These are phyloP conservation scores for Candida silvatica DNA, from an alignment of 805 yeast species.

Conservation along the genomic window DNA sequence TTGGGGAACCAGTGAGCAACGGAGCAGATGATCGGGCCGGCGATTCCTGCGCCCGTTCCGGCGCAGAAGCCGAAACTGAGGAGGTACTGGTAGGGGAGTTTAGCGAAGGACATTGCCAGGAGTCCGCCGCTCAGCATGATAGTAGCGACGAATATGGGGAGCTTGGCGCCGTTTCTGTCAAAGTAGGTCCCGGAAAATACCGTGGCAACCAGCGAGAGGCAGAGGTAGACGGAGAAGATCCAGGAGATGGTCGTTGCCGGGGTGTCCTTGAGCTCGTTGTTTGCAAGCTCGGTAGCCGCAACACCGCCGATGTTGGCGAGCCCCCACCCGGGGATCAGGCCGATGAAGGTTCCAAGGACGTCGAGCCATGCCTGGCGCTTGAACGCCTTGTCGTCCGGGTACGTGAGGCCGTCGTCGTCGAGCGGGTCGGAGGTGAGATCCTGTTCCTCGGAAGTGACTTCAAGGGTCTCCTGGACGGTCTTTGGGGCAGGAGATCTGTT, in stretches of 20 bases:
- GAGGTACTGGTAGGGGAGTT: slow-evolving; percentile 50
- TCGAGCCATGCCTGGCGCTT: slow-evolving; percentile 29
- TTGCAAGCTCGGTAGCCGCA: slow-evolving; percentile 47
- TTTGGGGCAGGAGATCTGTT: too few species aligned
- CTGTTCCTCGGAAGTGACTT: too few species aligned
- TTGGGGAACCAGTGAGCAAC: slow-evolving; percentile 55
- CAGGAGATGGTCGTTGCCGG: slow-evolving; percentile 46
- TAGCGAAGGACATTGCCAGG: slow-evolving; percentile 45
- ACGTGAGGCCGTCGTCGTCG: slow-evolving; percentile 5
- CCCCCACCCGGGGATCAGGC: slow-evolving; percentile 39
- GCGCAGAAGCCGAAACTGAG: slow-evolving; percentile 45
- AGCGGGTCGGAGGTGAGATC: too few species aligned
- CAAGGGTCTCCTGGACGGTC: too few species aligned
- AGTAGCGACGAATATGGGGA: slow-evolving; percentile 32
- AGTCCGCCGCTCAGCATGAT: slow-evolving; percentile 30
- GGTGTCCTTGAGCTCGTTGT: slow-evolving; percentile 40
- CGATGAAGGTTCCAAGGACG: slow-evolving; percentile 32
- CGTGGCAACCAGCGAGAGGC: slow-evolving; percentile 33
- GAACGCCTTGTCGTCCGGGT: slow-evolving; percentile 37
- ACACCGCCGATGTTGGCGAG: slow-evolving; percentile 51
- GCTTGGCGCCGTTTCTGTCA: slow-evolving; percentile 48
- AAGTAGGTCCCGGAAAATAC: slow-evolving; percentile 37
- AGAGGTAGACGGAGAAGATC: slow-evolving; percentile 52
- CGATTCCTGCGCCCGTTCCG: slow-evolving; percentile 51
- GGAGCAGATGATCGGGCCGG: slow-evolving; percentile 53